Conservation (phyloP, 805 yeast genomes). For the Candida succiphila region DNA sequence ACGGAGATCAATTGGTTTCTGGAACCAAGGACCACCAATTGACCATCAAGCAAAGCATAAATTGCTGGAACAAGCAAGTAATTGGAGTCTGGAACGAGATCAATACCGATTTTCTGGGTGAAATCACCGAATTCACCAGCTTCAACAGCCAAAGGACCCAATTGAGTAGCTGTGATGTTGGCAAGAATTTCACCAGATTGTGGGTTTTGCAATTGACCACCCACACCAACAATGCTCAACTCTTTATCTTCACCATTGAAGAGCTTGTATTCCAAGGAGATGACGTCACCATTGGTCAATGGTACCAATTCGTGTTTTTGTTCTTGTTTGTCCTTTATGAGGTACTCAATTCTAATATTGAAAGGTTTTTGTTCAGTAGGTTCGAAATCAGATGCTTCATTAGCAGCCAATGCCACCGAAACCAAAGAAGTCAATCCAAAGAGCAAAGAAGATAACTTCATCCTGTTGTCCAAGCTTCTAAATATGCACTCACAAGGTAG, state of each 20-base stretch:
- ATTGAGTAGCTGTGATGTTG: conserved; percentile 53
- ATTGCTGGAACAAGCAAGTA: conserved; percentile 53
- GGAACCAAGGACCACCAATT: conserved; percentile 45
- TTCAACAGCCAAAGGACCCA: conserved; percentile 49
- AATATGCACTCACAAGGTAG: too few species aligned
- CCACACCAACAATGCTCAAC: conserved; percentile 52
- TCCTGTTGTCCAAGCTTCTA: too few species aligned
- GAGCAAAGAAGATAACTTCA: conserved; percentile 12
- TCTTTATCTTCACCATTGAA: conserved; percentile 41
- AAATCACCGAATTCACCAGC: conserved; percentile 41
- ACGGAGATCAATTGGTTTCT: conserved; percentile 49
- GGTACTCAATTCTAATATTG: conserved; percentile 39
- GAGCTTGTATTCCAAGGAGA: conserved; percentile 41
- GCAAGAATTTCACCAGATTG: conserved; percentile 38
- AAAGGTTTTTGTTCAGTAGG: conserved; percentile 28
- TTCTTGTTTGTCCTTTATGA: conserved; percentile 32
- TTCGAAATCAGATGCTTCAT: conserved; percentile 12
- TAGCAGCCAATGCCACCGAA: conserved; percentile 3
- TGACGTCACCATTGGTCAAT: conserved; percentile 39
- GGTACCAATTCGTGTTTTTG: conserved; percentile 30
- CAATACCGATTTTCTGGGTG: conserved; percentile 50
- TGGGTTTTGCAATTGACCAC: conserved; percentile 55
- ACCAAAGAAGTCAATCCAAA: conserved; percentile 6
- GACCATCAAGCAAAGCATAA: conserved; percentile 38
- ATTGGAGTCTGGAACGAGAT: conserved; percentile 39